These are phyloP conservation scores for Penicillium bialowiezense DNA, from an alignment of 495 filamentous ascomycete species.

Conservation along the genomic window DNA sequence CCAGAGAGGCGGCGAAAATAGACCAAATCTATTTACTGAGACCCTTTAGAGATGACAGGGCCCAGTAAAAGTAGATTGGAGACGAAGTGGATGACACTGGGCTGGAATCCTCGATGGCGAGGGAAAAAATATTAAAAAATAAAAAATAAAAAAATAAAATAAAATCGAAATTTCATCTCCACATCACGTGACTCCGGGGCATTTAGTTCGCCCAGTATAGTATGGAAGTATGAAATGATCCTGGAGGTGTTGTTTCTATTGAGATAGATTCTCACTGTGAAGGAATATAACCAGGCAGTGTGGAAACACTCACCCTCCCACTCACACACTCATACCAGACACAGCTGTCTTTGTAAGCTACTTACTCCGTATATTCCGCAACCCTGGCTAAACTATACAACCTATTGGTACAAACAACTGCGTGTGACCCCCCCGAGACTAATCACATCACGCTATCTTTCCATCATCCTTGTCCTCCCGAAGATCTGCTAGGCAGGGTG, in stretches of 20 bases:
- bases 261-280: no score
- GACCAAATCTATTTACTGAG: constrained; percentile 4
- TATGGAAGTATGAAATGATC: neutral
- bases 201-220: neutral
- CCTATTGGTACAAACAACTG: constrained; percentile 2
- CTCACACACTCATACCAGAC: no score
- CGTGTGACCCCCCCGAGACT: constrained; percentile 1
- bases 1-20: constrained; percentile 1
- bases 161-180: constrained; percentile 16
- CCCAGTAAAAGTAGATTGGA: constrained; percentile 16
- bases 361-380: constrained; percentile 7
- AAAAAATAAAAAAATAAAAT: constrained; percentile 19
- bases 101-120: constrained; percentile 23
- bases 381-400: constrained; percentile 4
- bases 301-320: no score
- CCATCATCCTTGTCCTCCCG: constrained; percentile 21
- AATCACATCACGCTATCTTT: constrained; percentile 14
- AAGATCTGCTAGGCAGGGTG: constrained; percentile 51
- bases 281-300: no score
- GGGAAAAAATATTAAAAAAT: constrained; percentile 18
- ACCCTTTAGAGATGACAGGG: constrained; percentile 3
- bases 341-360: no score
- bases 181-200: constrained; percentile 22
- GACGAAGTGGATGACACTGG: constrained; percentile 26
- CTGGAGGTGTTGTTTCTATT: no score